A percentile compares a stretch with the other conserved stretches of the same genome.
Evolutionary conservation across 148 eudicot genomes (phyloP).

Genomic region (Nepenthes gracilis): DNA sequence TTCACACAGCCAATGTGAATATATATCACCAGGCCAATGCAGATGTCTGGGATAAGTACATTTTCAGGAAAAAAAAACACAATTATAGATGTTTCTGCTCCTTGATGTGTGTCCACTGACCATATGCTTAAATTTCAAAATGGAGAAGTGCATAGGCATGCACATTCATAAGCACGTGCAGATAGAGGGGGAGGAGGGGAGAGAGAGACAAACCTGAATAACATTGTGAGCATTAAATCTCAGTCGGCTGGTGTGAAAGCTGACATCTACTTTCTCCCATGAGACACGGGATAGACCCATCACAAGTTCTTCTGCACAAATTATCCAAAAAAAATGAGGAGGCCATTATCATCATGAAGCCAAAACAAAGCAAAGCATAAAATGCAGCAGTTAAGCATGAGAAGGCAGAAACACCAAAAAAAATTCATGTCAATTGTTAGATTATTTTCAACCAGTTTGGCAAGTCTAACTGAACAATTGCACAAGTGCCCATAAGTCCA

Average conservation of each 20-base stretch:
- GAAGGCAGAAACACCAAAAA: too few species aligned
- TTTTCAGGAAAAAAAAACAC: too few species aligned
- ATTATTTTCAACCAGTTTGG: too few species aligned
- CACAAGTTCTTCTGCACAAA: constrained; percentile 70
- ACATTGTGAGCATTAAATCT: constrained; percentile 85
- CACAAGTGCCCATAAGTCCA: too few species aligned
- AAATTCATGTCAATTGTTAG: too few species aligned
- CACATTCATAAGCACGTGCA: background rate
- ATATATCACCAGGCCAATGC: too few species aligned
- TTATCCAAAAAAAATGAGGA: background rate
- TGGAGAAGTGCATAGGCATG: background rate
- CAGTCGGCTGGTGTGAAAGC: constrained; percentile 70
- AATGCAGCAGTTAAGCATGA: background rate
- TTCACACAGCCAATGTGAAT: too few species aligned
- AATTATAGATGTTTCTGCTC: too few species aligned
- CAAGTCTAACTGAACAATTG: too few species aligned
- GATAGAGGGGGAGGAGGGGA: constrained; percentile 2
- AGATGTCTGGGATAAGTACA: too few species aligned
- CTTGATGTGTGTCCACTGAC: too few species aligned
- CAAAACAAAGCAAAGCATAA: background rate
- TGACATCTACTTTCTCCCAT: constrained; percentile 98
- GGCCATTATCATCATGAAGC: background rate
- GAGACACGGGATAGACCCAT: constrained; percentile 67
- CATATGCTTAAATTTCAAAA: too few species aligned
- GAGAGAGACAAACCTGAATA: constrained; percentile 62